phyloP scores from a whole-genome alignment of 257 asterid species.

The Primulina huaijiensis region DNA sequence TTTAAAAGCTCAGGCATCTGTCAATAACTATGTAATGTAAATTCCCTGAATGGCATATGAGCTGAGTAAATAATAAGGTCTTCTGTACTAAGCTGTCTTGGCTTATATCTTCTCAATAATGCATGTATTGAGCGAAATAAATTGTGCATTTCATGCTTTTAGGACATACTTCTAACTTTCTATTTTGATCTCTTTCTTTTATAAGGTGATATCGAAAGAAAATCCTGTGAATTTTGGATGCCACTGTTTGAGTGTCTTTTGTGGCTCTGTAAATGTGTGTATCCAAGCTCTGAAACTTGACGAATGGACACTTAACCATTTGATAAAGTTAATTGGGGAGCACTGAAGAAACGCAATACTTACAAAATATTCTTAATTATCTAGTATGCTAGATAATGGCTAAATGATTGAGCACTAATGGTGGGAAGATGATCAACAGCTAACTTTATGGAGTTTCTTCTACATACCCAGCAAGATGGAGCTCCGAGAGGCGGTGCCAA shows the following conservation, averaged over 20 bases:
- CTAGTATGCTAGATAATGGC: too few species aligned
- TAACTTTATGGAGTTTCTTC: too few species aligned
- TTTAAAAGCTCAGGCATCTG: constrained; percentile 22
- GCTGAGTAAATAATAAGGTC: constrained; percentile 6
- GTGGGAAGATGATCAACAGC: too few species aligned
- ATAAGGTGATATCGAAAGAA: background rate
- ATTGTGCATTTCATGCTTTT: background rate
- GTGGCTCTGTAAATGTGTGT: constrained; percentile 7
- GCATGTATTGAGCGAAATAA: constrained; percentile 8
- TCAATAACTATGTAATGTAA: constrained; percentile 24
- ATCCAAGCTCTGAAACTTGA: background rate
- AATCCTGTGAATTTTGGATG: background rate
- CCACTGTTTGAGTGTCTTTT: background rate
- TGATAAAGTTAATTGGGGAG: too few species aligned
- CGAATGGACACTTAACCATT: too few species aligned
- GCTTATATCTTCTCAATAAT: constrained; percentile 3
- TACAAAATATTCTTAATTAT: too few species aligned
- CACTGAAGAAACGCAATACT: too few species aligned
- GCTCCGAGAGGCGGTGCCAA: too few species aligned
- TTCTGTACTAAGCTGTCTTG: constrained; percentile 17
- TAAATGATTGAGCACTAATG: too few species aligned
- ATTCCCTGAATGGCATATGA: constrained; percentile 28
- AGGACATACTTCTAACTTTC: background rate
- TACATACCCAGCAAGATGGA: too few species aligned
- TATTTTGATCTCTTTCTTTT: background rate